Evolutionary conservation across 179 eudicot genomes (phyloP).

Genomic region (Patellifolia procumbens): DNA sequence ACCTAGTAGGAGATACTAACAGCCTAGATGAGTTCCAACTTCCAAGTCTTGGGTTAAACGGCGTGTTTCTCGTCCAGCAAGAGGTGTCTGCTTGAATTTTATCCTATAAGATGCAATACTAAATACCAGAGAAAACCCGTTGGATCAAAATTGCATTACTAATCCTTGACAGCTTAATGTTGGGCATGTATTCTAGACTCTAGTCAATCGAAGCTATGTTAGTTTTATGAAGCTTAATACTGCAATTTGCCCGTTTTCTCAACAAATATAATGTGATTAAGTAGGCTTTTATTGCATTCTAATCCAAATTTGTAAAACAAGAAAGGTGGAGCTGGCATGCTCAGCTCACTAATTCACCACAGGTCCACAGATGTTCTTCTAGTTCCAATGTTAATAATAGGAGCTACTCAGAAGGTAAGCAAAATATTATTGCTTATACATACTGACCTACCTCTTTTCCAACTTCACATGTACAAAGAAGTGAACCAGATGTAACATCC

Average conservation of each 20-base stretch:
- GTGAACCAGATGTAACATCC: conserved; percentile 76
- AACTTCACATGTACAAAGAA: conserved; percentile 73
- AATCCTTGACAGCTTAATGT: too few species aligned
- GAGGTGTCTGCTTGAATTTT: background rate
- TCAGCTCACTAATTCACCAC: background rate
- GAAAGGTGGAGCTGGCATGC: background rate
- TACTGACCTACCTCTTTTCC: conserved; percentile 64
- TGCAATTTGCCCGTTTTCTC: background rate
- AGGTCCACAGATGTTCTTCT: background rate
- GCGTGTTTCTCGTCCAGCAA: background rate
- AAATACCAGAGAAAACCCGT: background rate
- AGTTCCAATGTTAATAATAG: background rate
- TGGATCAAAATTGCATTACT: background rate
- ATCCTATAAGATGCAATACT: background rate
- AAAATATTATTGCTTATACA: conserved; percentile 17
- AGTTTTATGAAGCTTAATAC: background rate
- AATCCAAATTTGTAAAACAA: background rate
- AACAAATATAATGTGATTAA: background rate
- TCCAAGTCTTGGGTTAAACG: background rate
- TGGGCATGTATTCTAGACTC: background rate
- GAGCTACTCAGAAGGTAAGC: background rate
- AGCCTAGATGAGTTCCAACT: background rate
- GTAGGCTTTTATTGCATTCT: background rate
- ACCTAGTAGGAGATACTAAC: background rate
- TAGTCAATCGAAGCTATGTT: background rate